Evolutionary conservation across 116 monocot genomes (phyloP).

Genomic region (Phalaenopsis hybrid): DNA sequence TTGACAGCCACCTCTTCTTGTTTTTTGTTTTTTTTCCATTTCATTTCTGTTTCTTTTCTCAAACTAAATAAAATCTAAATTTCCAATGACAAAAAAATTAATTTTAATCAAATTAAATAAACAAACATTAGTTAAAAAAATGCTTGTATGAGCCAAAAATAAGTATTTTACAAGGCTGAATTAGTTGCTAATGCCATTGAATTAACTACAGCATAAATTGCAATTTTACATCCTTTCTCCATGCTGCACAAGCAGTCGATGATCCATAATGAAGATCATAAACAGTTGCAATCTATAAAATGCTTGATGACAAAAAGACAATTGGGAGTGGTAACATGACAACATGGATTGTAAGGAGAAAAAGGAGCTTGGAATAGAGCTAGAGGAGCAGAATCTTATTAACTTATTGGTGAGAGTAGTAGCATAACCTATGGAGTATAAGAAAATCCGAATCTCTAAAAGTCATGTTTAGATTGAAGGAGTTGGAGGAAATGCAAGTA

Average conservation of each 20-base stretch:
- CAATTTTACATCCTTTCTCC: no score
- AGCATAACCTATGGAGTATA: neutral
- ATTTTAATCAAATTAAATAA: neutral
- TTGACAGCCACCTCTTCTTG: no score
- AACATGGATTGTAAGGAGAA: no score
- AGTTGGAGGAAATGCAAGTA: no score
- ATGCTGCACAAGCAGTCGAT: constrained; percentile 31
- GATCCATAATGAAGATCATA: constrained; percentile 42
- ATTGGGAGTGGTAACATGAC: constrained; percentile 25
- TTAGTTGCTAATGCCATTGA: no score
- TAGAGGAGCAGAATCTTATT: neutral
- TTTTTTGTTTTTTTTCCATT: no score
- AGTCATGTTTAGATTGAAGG: no score
- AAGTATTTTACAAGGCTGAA: no score
- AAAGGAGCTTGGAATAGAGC: no score
- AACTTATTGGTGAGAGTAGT: neutral
- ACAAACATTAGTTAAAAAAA: constrained; percentile 1
- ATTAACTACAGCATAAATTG: no score
- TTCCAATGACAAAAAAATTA: neutral
- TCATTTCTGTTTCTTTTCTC: no score
- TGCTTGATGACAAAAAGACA: constrained; percentile 31
- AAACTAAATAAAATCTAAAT: neutral
- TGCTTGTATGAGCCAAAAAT: neutral
- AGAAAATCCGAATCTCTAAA: neutral
- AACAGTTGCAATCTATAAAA: constrained; percentile 29